Percentiles rank a stretch among this genome's conserved stretches.
Conservation (phyloP, 2,329 filamentous ascomycete species). For the Nemania sp. region DNA sequence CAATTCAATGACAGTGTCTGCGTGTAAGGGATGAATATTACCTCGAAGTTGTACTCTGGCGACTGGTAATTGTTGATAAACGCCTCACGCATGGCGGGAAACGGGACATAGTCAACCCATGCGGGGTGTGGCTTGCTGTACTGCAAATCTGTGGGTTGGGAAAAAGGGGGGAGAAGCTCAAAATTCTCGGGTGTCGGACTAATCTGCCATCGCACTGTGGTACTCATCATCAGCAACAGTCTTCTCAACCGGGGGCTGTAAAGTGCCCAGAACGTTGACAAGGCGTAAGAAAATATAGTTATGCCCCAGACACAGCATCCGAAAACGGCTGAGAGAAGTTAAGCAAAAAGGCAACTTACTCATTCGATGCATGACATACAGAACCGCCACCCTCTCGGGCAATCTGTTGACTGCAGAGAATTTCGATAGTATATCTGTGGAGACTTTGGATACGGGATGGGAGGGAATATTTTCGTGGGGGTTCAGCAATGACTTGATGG, state of each 20-base stretch:
- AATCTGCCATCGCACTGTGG: constrained; percentile 74
- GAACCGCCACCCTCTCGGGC: constrained; percentile 78
- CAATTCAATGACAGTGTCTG: constrained; percentile 77
- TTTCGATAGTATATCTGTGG: constrained; percentile 82
- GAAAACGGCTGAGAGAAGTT: neutral
- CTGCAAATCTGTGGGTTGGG: constrained; percentile 68
- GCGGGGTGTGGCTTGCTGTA: constrained; percentile 69
- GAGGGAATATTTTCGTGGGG: constrained; percentile 63
- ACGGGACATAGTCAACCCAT: constrained; percentile 84
- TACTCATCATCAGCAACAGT: neutral
- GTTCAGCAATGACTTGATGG: constrained; percentile 77
- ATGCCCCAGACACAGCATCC: no score
- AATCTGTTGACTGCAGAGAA: constrained; percentile 79
- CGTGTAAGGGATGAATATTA: constrained; percentile 84
- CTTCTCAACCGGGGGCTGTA: neutral
- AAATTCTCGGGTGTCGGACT: constrained; percentile 79
- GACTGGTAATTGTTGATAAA: constrained; percentile 39
- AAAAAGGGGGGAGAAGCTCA: constrained; percentile 74
- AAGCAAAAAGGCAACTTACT: constrained; percentile 38
- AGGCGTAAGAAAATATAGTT: no score
- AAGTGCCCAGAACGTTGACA: no score
- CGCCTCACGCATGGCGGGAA: constrained; percentile 72
- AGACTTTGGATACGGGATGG: constrained; percentile 80
- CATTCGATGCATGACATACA: constrained; percentile 85
- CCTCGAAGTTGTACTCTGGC: constrained; percentile 67